These are phyloP conservation scores for Escovopsis weberi DNA, from an alignment of 2,329 filamentous ascomycete species.

Conservation along the genomic window DNA sequence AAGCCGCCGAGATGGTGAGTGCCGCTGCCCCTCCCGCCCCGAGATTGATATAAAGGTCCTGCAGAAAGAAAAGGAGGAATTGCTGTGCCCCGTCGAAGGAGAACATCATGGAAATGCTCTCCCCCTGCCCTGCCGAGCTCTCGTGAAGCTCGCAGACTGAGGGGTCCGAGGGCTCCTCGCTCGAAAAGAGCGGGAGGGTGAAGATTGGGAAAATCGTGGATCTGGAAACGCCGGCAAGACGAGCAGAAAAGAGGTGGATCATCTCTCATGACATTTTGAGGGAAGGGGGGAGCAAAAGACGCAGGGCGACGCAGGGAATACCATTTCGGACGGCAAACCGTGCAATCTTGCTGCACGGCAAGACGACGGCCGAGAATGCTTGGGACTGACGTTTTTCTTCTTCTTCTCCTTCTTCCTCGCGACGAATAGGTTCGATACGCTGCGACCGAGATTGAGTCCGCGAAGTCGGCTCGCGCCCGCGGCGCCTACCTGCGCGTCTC, in stretches of 20 bases:
- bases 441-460: slow-evolving; percentile 70
- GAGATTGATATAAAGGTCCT: not conserved
- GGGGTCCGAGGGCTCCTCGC: too few relatives aligned
- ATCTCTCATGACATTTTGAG: too few relatives aligned
- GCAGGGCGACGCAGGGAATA: not conserved
- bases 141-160: not conserved
- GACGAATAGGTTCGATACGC: slow-evolving; percentile 77
- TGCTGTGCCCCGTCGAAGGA: too few relatives aligned
- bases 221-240: not conserved
- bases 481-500: slow-evolving; percentile 98
- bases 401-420: not conserved
- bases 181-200: not conserved
- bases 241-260: too few relatives aligned
- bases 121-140: not conserved
- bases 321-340: too few relatives aligned
- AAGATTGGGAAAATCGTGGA: not conserved
- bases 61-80: slow-evolving; percentile 1
- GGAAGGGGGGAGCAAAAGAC: not conserved
- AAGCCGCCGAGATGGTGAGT: slow-evolving; percentile 44
- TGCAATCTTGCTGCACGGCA: too few relatives aligned
- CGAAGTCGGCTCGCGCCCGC: slow-evolving; percentile 93
- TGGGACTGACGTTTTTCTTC: slow-evolving; percentile 10
- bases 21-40: slow-evolving; percentile 10
- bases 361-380: too few relatives aligned
- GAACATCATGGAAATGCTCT: too few relatives aligned